A percentile compares a stretch with the other conserved stretches of the same genome.
Evolutionary conservation across 345 rosid species (phyloP).

Genomic region (Rubroshorea leprosula): DNA sequence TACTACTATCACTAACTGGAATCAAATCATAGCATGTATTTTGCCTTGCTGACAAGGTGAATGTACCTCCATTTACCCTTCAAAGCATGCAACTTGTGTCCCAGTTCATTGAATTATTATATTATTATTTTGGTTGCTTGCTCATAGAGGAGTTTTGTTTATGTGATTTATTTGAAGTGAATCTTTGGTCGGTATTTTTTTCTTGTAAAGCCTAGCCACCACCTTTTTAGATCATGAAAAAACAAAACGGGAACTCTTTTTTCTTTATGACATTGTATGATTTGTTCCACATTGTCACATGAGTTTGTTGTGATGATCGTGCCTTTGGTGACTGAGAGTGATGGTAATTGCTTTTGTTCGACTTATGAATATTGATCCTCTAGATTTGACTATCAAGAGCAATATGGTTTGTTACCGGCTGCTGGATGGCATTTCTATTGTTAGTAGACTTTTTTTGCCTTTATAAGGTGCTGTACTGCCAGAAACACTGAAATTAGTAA

Average conservation of each 20-base stretch:
- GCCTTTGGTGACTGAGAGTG: too few species aligned
- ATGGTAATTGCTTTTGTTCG: too few species aligned
- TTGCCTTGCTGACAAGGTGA: slow-evolving; percentile 10
- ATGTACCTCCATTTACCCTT: slow-evolving; percentile 4
- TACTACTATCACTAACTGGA: too few species aligned
- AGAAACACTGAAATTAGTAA: too few species aligned
- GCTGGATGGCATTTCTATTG: not conserved
- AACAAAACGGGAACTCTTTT: too few species aligned
- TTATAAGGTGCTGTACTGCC: slow-evolving; percentile 7
- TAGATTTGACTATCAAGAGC: not conserved
- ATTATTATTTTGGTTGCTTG: slow-evolving; percentile 9
- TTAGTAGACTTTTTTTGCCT: too few species aligned
- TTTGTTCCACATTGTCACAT: slow-evolving; percentile 5
- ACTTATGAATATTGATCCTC: not conserved
- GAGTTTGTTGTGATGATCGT: not conserved
- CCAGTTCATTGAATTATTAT: slow-evolving; percentile 15
- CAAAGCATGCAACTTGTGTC: slow-evolving; percentile 8
- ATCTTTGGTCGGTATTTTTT: slow-evolving; percentile 13
- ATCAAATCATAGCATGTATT: slow-evolving; percentile 1
- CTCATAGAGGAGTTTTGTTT: slow-evolving; percentile 16
- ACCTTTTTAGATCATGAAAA: too few species aligned
- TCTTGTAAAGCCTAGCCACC: slow-evolving; percentile 30
- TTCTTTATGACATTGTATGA: not conserved
- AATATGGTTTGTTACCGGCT: not conserved
- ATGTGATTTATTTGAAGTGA: slow-evolving; percentile 21